Conservation (phyloP, 1,139 yeast species). For the Hemisphaericaspora lyxosophila region DNA sequence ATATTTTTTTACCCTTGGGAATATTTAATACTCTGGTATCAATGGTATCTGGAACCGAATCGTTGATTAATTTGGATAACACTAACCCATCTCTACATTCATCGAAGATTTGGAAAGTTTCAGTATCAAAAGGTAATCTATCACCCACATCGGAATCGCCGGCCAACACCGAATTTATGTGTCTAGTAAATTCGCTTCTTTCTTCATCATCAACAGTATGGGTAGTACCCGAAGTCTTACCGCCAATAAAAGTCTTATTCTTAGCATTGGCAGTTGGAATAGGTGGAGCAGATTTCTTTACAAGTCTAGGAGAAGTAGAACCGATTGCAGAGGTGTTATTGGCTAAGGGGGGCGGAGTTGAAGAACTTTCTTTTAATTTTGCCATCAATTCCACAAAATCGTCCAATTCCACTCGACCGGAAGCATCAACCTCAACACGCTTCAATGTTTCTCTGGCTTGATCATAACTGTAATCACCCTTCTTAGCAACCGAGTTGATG, state of each 20-base stretch:
- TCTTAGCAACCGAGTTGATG: constrained; percentile 75
- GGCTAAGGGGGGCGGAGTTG: constrained; percentile 18
- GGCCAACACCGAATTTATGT: constrained; percentile 84
- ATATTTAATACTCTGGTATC: constrained; percentile 95
- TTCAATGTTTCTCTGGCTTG: constrained; percentile 92
- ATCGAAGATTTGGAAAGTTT: constrained; percentile 92
- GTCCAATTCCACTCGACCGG: constrained; percentile 94
- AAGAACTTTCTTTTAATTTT: constrained; percentile 55
- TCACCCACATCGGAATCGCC: constrained; percentile 89
- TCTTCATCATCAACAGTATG: constrained; percentile 98
- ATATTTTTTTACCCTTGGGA: constrained; percentile 71
- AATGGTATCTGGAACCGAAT: constrained; percentile 96
- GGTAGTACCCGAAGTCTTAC: constrained; percentile 84
- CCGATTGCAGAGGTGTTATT: constrained; percentile 19
- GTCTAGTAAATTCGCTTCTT: constrained; percentile 91
- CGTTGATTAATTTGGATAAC: constrained; percentile 88
- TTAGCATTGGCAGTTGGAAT: constrained; percentile 50
- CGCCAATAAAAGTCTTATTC: constrained; percentile 78
- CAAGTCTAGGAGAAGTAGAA: constrained; percentile 22
- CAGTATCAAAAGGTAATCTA: constrained; percentile 89
- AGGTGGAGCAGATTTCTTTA: constrained; percentile 28
- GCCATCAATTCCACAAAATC: constrained; percentile 89
- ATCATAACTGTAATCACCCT: constrained; percentile 83
- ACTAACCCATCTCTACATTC: constrained; percentile 96
- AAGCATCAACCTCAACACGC: constrained; percentile 88